Evolutionary conservation across 2,329 filamentous ascomycete species (phyloP).

Genomic region (Fusarium pseudograminearum): DNA sequence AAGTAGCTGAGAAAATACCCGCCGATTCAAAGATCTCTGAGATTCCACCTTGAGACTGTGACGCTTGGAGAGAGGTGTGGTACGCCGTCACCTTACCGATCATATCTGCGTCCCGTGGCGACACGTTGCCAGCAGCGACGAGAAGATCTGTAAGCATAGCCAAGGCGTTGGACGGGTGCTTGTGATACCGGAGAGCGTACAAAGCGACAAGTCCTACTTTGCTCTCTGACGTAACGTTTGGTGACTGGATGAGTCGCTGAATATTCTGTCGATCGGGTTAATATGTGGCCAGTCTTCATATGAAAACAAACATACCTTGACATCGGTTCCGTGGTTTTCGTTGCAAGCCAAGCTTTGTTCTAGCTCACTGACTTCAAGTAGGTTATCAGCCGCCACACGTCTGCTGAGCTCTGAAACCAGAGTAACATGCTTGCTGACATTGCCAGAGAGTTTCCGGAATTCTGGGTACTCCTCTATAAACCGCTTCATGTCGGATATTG

Average conservation of each 20-base stretch:
- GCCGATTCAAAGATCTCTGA: conserved; percentile 92
- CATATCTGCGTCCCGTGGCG: conserved; percentile 79
- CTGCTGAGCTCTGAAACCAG: conserved; percentile 93
- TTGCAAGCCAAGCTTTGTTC: conserved; percentile 98
- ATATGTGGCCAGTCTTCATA: conserved; percentile 5
- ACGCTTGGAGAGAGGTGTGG: conserved; percentile 85
- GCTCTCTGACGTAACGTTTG: conserved; percentile 80
- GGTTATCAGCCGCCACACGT: conserved; percentile 83
- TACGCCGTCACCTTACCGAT: conserved; percentile 87
- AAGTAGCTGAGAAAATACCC: conserved; percentile 89
- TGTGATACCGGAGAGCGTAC: conserved; percentile 94
- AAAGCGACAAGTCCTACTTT: conserved; percentile 92
- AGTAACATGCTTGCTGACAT: conserved; percentile 98
- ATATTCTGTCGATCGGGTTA: conserved; percentile 69
- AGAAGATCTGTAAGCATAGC: conserved; percentile 89
- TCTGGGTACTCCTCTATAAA: conserved; percentile 99
- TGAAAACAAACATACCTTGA: conserved; percentile 73
- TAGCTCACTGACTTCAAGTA: conserved; percentile 96
- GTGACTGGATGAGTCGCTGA: conserved; percentile 86
- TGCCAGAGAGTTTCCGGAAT: conserved; percentile 95
- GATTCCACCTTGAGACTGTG: conserved; percentile 80
- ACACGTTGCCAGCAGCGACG: conserved; percentile 83
- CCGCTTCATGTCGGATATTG: conserved; percentile 97
- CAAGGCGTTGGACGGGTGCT: conserved; percentile 84
- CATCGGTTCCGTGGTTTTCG: conserved; percentile 89